Percentiles rank a stretch among this genome's conserved stretches.
Conservation (phyloP, 179 eudicot genomes). For the Spergularia azorica region DNA sequence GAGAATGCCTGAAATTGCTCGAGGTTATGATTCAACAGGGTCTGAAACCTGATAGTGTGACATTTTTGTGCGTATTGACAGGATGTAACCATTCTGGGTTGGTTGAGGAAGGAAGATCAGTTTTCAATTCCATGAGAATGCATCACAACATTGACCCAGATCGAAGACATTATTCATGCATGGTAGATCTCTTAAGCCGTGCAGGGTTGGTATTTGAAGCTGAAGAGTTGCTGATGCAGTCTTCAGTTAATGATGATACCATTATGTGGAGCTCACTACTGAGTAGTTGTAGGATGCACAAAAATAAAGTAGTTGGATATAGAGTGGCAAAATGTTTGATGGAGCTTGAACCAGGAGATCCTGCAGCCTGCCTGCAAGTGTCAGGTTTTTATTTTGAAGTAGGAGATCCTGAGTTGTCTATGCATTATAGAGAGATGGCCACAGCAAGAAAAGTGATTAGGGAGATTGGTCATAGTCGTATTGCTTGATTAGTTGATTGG, state of each 20-base stretch:
- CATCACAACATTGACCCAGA: conserved; percentile 50
- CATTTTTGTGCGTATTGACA: conserved; percentile 57
- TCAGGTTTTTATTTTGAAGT: conserved; percentile 54
- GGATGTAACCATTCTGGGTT: conserved; percentile 73
- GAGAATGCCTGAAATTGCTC: conserved; percentile 50
- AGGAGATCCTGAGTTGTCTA: conserved; percentile 50
- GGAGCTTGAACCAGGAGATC: conserved; percentile 52
- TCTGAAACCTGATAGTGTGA: conserved; percentile 62
- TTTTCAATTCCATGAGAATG: conserved; percentile 53
- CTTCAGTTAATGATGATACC: conserved; percentile 36
- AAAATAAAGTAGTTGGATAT: conserved; percentile 49
- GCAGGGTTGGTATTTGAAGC: conserved; percentile 73
- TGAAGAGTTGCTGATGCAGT: conserved; percentile 49
- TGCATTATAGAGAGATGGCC: conserved; percentile 46
- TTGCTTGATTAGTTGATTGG: conserved; percentile 31
- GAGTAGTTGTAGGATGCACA: conserved; percentile 64
- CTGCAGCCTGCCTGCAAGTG: conserved; percentile 51
- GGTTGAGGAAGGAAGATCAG: conserved; percentile 52
- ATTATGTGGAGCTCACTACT: conserved; percentile 67
- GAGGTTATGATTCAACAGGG: conserved; percentile 51
- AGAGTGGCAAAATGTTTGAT: conserved; percentile 47
- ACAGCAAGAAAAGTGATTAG: conserved; percentile 42
- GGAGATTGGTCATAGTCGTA: conserved; percentile 51
- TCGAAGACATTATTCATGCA: conserved; percentile 60
- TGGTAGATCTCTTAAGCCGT: conserved; percentile 75